Percentiles rank a stretch among this genome's conserved stretches.
Evolutionary conservation across 345 rosid species (phyloP).

Genomic region (Brassica juncea): DNA sequence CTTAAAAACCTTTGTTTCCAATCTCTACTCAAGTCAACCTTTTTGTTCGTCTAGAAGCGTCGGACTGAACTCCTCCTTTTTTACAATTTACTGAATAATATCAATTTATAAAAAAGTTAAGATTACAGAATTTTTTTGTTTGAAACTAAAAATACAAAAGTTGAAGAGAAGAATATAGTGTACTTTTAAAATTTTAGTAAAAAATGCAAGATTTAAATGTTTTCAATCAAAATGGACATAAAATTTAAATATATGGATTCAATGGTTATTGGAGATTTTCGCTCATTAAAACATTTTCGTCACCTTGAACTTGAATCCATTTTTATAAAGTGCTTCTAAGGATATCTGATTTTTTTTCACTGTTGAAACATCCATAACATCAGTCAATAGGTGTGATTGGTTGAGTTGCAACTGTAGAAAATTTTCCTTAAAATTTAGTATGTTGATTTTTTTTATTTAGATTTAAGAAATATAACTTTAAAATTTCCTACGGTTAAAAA

Average conservation of each 20-base stretch:
- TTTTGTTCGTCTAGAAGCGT: slow-evolving; percentile 23
- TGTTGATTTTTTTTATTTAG: too few species aligned
- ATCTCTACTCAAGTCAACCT: slow-evolving; percentile 35
- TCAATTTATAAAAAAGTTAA: background rate
- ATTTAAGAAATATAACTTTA: too few species aligned
- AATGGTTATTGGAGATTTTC: background rate
- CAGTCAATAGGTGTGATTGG: too few species aligned
- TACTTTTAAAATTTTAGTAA: background rate
- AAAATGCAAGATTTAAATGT: background rate
- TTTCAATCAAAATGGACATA: background rate
- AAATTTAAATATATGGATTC: background rate
- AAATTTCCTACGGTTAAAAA: too few species aligned
- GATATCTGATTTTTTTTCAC: background rate
- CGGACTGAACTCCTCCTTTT: background rate
- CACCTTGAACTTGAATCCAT: background rate
- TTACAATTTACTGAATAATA: background rate
- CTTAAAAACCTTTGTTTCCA: slow-evolving; percentile 11
- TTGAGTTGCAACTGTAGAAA: too few species aligned
- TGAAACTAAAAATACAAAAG: background rate
- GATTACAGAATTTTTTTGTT: too few species aligned
- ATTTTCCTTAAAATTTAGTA: too few species aligned
- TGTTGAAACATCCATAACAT: background rate
- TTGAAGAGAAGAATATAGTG: background rate
- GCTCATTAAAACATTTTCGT: background rate
- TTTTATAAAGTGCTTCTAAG: background rate